A percentile compares a stretch with the other conserved stretches of the same genome.
Conservation (phyloP, 2,329 filamentous ascomycete species). For the Colletotrichum tofieldiae region DNA sequence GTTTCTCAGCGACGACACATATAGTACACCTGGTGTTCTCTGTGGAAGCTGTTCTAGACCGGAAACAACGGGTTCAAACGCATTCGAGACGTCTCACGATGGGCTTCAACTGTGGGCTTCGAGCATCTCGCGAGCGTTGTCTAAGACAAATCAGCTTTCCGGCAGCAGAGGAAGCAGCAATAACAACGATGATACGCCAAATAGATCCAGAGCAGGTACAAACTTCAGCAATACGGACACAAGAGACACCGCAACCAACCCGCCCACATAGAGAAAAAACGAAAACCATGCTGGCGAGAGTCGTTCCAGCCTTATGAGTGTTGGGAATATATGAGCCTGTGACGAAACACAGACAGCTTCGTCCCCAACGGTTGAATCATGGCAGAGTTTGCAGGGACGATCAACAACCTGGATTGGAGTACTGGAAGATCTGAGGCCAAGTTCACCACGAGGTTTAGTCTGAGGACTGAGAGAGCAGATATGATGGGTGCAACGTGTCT, state of each 20-base stretch:
- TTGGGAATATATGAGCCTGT: neutral
- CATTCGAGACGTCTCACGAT: neutral
- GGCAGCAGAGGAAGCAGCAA: neutral
- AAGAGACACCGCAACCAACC: neutral
- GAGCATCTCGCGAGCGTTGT: neutral
- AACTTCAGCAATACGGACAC: neutral
- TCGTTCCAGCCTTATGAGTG: neutral
- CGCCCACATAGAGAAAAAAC: neutral
- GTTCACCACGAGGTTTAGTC: neutral
- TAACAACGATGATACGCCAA: neutral
- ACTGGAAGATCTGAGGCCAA: neutral
- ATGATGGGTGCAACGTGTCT: neutral
- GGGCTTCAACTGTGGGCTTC: neutral
- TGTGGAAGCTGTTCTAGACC: neutral
- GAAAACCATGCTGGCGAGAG: neutral
- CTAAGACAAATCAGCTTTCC: neutral
- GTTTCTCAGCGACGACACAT: neutral
- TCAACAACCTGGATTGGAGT: neutral
- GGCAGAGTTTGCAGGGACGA: neutral
- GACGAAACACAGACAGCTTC: neutral
- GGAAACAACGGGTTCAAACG: neutral
- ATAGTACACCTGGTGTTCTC: neutral
- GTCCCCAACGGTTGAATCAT: no score
- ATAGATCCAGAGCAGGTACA: neutral
- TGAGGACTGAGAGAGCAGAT: no score